Evolutionary conservation across 768 basidiomycete genomes (phyloP).

Genomic region (Sporobolomyces roseus): DNA sequence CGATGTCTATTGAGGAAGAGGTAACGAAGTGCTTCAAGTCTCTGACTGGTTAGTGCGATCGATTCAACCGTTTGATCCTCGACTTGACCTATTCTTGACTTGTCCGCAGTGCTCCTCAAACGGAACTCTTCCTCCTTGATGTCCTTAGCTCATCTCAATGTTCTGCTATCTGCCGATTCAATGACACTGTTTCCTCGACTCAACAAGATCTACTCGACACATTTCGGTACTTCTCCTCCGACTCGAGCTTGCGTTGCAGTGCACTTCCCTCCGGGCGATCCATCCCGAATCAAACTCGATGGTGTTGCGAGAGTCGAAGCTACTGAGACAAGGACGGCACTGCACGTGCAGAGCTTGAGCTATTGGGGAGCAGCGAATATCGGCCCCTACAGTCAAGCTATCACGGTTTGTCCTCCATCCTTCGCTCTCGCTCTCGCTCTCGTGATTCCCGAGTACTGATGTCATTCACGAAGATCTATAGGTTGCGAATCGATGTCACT

Average conservation of each 20-base stretch:
- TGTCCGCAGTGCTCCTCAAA: conserved; percentile 53
- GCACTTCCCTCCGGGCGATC: conserved; percentile 55
- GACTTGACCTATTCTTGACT: neutral
- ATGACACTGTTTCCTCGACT: conserved; percentile 74
- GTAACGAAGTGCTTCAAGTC: conserved; percentile 63
- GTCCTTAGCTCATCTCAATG: conserved; percentile 70
- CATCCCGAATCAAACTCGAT: conserved; percentile 64
- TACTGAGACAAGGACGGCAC: conserved; percentile 54
- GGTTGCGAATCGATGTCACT: conserved; percentile 61
- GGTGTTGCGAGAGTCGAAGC: conserved; percentile 65
- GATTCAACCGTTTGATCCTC: neutral
- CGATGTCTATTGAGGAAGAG: conserved; percentile 60
- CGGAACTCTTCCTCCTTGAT: conserved; percentile 55
- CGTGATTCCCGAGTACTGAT: too few relatives aligned
- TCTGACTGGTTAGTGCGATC: conserved; percentile 57
- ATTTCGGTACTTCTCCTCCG: conserved; percentile 87
- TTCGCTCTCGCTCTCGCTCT: too few relatives aligned
- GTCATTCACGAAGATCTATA: neutral
- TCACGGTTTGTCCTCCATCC: conserved; percentile 58
- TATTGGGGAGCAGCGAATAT: conserved; percentile 99
- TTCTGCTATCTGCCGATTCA: conserved; percentile 60
- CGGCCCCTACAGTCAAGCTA: conserved; percentile 93
- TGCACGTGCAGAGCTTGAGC: conserved; percentile 92
- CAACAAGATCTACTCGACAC: conserved; percentile 72
- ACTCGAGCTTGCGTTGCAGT: conserved; percentile 90